phyloP scores from a whole-genome alignment of 1,284 basidiomycete species.

The Rhodotorula sp. region DNA sequence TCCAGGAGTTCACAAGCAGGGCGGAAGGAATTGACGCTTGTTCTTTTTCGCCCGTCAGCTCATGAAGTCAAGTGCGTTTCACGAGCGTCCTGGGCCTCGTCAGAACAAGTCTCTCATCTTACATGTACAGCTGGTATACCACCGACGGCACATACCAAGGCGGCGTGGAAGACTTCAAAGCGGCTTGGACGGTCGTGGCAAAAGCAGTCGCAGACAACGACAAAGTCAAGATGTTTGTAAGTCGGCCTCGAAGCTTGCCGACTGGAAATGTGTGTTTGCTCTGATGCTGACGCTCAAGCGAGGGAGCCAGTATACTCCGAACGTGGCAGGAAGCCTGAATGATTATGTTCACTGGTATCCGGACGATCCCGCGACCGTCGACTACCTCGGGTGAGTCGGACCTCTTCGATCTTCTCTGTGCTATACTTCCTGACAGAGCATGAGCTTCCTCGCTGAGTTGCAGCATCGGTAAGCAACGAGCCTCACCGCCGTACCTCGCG shows the following conservation, averaged over 20 bases:
- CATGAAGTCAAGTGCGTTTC: slow-evolving; percentile 45
- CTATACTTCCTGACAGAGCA: neutral
- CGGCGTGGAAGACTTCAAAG: slow-evolving; percentile 46
- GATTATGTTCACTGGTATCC: slow-evolving; percentile 44
- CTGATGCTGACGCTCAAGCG: no score
- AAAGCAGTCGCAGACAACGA: slow-evolving; percentile 44
- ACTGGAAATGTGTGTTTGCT: neutral
- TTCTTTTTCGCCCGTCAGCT: slow-evolving; percentile 1
- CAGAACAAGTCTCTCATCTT: neutral
- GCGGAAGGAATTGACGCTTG: no score
- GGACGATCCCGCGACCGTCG: slow-evolving; percentile 24
- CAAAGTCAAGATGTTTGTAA: slow-evolving; percentile 46
- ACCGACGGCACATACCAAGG: slow-evolving; percentile 44
- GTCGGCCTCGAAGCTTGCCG: slow-evolving; percentile 10
- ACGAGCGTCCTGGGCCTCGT: no score
- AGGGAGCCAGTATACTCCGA: slow-evolving; percentile 17
- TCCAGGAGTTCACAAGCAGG: neutral
- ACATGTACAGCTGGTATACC: neutral
- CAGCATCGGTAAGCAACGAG: slow-evolving; percentile 42
- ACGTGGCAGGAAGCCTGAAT: slow-evolving; percentile 21
- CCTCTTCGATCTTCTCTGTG: neutral
- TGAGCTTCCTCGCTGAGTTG: neutral
- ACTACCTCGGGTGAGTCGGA: slow-evolving; percentile 1
- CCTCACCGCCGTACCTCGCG: no score
- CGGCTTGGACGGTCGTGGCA: slow-evolving; percentile 47